phyloP scores from a whole-genome alignment of 2,329 filamentous ascomycete genomes.

The Myrmaecium sp. region DNA sequence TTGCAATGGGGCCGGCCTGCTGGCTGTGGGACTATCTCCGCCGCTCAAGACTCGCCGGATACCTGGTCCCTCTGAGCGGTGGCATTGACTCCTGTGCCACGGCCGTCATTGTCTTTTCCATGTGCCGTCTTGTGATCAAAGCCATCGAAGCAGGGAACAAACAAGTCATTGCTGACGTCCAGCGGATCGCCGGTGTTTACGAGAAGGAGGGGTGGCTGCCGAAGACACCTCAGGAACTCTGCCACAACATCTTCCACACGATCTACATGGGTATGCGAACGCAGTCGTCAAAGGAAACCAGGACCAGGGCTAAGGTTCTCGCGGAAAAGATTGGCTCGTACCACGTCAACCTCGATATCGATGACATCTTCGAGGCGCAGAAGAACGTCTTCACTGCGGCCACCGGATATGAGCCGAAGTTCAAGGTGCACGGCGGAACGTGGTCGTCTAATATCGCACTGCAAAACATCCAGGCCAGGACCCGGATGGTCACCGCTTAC shows the following conservation, averaged over 20 bases:
- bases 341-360: constrained; percentile 38
- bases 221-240: constrained; percentile 42
- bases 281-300: constrained; percentile 49
- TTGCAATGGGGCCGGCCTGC: constrained; percentile 45
- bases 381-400: constrained; percentile 41
- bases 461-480: constrained; percentile 51
- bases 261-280: constrained; percentile 52
- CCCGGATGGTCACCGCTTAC: constrained; percentile 50
- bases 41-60: constrained; percentile 35
- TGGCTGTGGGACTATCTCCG: constrained; percentile 51
- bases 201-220: constrained; percentile 33
- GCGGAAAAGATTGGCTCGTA: background rate
- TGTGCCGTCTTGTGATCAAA: constrained; percentile 39
- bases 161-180: constrained; percentile 38
- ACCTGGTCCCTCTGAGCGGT: constrained; percentile 39
- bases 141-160: constrained; percentile 34
- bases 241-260: constrained; percentile 39
- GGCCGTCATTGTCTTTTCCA: constrained; percentile 31
- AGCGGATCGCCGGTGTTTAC: constrained; percentile 33
- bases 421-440: constrained; percentile 47
- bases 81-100: constrained; percentile 45
- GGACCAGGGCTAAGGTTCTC: constrained; percentile 22
- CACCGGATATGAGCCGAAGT: constrained; percentile 43
- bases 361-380: constrained; percentile 44
- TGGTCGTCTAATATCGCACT: constrained; percentile 45